Evolutionary conservation across 1,284 basidiomycete species (phyloP).

Genomic region (Stygiomarasmius scandens): DNA sequence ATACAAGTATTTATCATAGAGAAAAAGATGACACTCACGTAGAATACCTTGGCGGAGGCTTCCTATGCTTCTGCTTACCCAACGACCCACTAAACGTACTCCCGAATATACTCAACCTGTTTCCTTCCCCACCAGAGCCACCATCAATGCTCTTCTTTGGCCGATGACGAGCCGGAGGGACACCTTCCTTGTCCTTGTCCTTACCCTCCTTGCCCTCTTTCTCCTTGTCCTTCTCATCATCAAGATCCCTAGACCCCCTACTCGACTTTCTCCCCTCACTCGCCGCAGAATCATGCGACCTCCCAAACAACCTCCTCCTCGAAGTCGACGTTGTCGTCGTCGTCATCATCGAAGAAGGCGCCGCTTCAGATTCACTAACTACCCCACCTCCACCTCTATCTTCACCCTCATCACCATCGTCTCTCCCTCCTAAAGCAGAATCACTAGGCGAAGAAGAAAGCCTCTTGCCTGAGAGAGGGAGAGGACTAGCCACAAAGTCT

Average conservation of each 20-base stretch:
- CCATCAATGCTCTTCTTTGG: conserved; percentile 55
- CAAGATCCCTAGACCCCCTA: conserved; percentile 31
- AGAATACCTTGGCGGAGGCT: conserved; percentile 77
- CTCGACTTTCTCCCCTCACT: conserved; percentile 37
- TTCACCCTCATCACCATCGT: conserved; percentile 36
- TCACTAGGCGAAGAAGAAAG: conserved; percentile 65
- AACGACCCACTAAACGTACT: conserved; percentile 56
- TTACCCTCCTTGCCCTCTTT: conserved; percentile 35
- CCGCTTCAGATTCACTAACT: conserved; percentile 61
- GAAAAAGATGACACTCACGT: conserved; percentile 40
- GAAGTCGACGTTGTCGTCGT: conserved; percentile 46
- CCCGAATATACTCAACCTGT: conserved; percentile 77
- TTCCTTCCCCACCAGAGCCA: conserved; percentile 51
- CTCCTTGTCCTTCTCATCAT: conserved; percentile 20
- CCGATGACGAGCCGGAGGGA: conserved; percentile 42
- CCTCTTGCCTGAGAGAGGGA: background rate
- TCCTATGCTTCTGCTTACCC: conserved; percentile 60
- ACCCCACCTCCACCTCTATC: conserved; percentile 65
- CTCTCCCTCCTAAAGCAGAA: conserved; percentile 46
- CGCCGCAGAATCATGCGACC: conserved; percentile 49
- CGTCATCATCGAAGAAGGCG: too few species aligned
- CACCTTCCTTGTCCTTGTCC: conserved; percentile 28
- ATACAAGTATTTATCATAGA: conserved; percentile 3
- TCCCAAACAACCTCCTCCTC: conserved; percentile 46
- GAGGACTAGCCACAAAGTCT: conserved; percentile 22